These are phyloP conservation scores for Penicillium riverlandense DNA, from an alignment of 495 filamentous ascomycete genomes.

Conservation along the genomic window DNA sequence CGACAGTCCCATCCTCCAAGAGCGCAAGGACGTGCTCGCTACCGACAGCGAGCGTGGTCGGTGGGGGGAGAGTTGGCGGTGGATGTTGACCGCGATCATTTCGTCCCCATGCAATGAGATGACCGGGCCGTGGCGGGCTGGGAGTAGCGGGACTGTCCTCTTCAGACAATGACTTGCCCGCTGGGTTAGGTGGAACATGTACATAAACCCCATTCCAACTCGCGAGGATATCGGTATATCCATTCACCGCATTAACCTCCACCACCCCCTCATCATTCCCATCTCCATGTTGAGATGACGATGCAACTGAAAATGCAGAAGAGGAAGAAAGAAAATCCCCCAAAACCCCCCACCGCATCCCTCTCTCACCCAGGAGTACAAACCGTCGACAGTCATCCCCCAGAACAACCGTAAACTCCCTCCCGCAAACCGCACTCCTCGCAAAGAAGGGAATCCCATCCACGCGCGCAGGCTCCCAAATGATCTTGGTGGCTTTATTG, in stretches of 20 bases:
- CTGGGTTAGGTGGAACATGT: slow-evolving; percentile 13
- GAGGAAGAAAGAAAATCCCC: slow-evolving; percentile 31
- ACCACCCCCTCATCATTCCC: slow-evolving; percentile 7
- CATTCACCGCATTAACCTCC: neutral
- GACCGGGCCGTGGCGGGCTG: no score
- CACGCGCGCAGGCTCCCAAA: slow-evolving; percentile 54
- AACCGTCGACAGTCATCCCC: slow-evolving; percentile 47
- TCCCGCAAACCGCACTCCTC: slow-evolving; percentile 59
- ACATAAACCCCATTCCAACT: slow-evolving; percentile 81
- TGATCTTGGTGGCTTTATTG: slow-evolving; percentile 27
- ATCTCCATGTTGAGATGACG: neutral
- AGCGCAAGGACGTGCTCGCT: slow-evolving; percentile 81
- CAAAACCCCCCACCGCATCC: slow-evolving; percentile 56
- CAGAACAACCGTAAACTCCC: slow-evolving; percentile 72
- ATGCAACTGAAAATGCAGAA: neutral
- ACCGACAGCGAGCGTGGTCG: slow-evolving; percentile 61
- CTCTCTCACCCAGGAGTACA: slow-evolving; percentile 51
- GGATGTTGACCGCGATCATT: slow-evolving; percentile 77
- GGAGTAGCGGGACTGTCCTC: no score
- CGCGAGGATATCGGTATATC: slow-evolving; percentile 43
- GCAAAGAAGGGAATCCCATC: slow-evolving; percentile 43
- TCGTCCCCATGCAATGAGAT: slow-evolving; percentile 53
- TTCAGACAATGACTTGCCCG: neutral
- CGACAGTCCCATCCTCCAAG: slow-evolving; percentile 48
- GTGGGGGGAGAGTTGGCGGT: slow-evolving; percentile 44